Evolutionary conservation across 2,329 filamentous ascomycete species (phyloP), one percentile per base, ranked within the genome.

Genomic region (Trichophyton benhamiae): DNA sequence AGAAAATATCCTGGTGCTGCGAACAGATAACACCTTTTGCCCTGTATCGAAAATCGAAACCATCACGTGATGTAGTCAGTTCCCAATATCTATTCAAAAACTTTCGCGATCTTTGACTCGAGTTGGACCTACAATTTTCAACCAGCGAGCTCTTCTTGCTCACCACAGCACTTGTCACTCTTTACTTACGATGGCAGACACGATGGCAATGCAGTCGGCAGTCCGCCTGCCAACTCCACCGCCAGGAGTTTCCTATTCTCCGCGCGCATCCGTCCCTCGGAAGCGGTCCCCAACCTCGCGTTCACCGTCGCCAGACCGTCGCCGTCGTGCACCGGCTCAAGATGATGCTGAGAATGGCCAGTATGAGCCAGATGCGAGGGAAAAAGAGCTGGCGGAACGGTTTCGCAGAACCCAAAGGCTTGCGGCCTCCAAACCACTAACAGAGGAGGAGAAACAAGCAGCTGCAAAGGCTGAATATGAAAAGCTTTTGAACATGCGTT

Each of bases 381-480:
- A 80, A 64, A 75, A 76, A 57, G 75, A 80, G 66, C 74, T 81
- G 15, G 74, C 77, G 11, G 81, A 83, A 68, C 77, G 82, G 60
- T 75, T 81, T 59, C 77, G 80, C 59, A 76, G 82, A 65, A 75
- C 78, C 66, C 73, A 76, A 61, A 74, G 78, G 60, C 75, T 77
- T 41, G 71, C 74, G 25, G 70, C 74, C 41, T 74, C 76, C 42
- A 83, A 83, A 67, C 78, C 80, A n/a, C 74, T 82, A 55, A 82
- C 80, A 2, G 90, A 88, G 68, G 90, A 90, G 72, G 86, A 91
- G 75, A 95, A 95, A 75, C 89, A 92, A 75, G 89, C 86, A 25
- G 86, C 86, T 46, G 89, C 90, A 49, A 95, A 95, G 77, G 89
- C 91, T 66, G 91, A 96, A 78, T 95, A 96, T 76, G 87, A 95